phyloP scores from a whole-genome alignment of 495 filamentous ascomycete species.

The Talaromyces wortmannii region DNA sequence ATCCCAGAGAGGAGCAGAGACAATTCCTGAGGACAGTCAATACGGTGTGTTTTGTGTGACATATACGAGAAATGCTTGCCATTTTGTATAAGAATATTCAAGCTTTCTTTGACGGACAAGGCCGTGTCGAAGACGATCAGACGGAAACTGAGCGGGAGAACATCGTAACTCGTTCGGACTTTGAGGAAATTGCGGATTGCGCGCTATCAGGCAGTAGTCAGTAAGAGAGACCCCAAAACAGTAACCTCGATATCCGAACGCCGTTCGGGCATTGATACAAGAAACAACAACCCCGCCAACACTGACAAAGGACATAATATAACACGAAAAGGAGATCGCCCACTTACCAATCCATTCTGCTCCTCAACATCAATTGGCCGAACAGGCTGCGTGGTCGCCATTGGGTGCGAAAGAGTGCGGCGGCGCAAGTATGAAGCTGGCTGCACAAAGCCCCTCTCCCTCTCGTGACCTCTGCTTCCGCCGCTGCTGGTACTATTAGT shows the following conservation, averaged over 20 bases:
- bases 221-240: background rate
- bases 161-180: constrained; percentile 94
- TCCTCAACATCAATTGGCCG: constrained; percentile 84
- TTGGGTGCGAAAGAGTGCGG: constrained; percentile 43
- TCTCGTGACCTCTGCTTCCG: constrained; percentile 8
- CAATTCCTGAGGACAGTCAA: constrained; percentile 63
- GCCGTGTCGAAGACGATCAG: constrained; percentile 94
- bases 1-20: constrained; percentile 97
- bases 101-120: constrained; percentile 91
- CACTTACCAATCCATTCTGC: constrained; percentile 81
- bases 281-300: background rate
- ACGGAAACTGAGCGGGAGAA: constrained; percentile 94
- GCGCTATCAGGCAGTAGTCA: constrained; percentile 42
- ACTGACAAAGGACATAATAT: constrained; percentile 5
- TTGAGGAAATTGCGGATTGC: constrained; percentile 94
- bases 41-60: background rate
- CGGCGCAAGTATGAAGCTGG: constrained; percentile 83
- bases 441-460: constrained; percentile 58
- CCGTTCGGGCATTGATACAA: background rate
- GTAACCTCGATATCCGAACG: background rate
- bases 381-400: constrained; percentile 52
- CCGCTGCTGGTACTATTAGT: background rate
- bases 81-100: constrained; percentile 96
- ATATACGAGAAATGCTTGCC: constrained; percentile 45
- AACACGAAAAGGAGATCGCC: constrained; percentile 7